These are phyloP conservation scores for Oryza officinalis DNA, from an alignment of 176 grass and related monocot genomes.

Conservation along the genomic window DNA sequence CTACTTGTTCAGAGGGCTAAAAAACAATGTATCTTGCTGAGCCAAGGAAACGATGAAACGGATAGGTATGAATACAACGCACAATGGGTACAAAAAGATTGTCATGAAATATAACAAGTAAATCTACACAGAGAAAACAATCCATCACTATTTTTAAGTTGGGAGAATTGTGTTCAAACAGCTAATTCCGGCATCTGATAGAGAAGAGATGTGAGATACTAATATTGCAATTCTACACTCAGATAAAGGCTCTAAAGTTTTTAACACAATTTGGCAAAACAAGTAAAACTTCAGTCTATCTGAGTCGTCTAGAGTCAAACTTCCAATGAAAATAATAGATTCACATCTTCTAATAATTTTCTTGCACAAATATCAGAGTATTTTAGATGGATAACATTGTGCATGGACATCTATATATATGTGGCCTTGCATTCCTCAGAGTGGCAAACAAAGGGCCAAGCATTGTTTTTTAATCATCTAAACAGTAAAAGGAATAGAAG, in stretches of 20 bases:
- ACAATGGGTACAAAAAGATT: neutral
- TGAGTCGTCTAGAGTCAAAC: neutral
- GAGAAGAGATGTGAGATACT: neutral
- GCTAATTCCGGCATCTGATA: neutral
- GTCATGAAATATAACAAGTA: neutral
- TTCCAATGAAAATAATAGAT: neutral
- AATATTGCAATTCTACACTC: neutral
- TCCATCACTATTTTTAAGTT: neutral
- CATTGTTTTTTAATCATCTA: slow-evolving; percentile 9
- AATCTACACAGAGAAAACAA: neutral
- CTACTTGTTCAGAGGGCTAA: neutral
- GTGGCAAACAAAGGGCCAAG: neutral
- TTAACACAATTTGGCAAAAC: neutral
- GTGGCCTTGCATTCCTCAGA: neutral
- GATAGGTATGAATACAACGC: neutral
- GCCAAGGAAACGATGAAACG: neutral
- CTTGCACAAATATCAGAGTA: neutral
- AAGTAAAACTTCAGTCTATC: neutral
- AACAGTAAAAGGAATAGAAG: neutral
- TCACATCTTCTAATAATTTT: neutral
- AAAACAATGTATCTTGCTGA: neutral
- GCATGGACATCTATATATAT: neutral
- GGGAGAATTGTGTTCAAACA: no score
- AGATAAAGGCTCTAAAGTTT: neutral
- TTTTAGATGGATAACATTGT: neutral